Evolutionary conservation across 192 early-diverging fungal genomes (phyloP).

Genomic region (Spizellomyces punctatus): DNA sequence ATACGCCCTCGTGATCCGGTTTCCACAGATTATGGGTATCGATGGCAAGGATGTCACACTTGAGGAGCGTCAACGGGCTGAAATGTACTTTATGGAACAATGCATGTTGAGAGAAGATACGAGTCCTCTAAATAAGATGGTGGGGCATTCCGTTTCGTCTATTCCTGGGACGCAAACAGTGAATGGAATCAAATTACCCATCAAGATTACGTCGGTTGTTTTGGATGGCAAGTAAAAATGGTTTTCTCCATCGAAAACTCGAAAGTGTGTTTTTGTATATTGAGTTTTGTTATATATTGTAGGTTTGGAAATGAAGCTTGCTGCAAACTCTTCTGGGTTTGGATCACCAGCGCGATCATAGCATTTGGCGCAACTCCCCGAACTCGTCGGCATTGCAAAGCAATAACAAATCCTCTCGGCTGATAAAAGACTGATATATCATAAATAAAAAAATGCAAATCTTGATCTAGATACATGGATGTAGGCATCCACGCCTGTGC

Average conservation of each 20-base stretch:
- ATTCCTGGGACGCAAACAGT: background rate
- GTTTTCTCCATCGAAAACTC: too few species aligned
- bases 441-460: too few species aligned
- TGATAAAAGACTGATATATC: too few species aligned
- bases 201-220: slow-evolving; percentile 59
- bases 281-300: background rate
- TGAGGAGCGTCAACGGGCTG: slow-evolving; percentile 55
- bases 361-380: too few species aligned
- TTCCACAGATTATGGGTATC: slow-evolving; percentile 55
- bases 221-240: slow-evolving; percentile 47
- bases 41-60: slow-evolving; percentile 57
- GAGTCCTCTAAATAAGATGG: slow-evolving; percentile 27
- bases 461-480: too few species aligned
- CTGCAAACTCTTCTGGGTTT: slow-evolving; percentile 28
- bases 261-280: background rate
- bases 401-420: too few species aligned
- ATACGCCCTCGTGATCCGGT: slow-evolving; percentile 48
- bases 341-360: background rate
- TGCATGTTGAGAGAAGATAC: slow-evolving; percentile 40
- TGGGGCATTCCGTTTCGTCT: slow-evolving; percentile 3
- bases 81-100: slow-evolving; percentile 55
- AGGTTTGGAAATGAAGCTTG: slow-evolving; percentile 52
- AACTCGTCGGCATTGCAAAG: too few species aligned
- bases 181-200: slow-evolving; percentile 44
- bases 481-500: too few species aligned